These are phyloP conservation scores for Babesia ovis DNA, from an alignment of 169 alveolate species.

Conservation along the genomic window DNA sequence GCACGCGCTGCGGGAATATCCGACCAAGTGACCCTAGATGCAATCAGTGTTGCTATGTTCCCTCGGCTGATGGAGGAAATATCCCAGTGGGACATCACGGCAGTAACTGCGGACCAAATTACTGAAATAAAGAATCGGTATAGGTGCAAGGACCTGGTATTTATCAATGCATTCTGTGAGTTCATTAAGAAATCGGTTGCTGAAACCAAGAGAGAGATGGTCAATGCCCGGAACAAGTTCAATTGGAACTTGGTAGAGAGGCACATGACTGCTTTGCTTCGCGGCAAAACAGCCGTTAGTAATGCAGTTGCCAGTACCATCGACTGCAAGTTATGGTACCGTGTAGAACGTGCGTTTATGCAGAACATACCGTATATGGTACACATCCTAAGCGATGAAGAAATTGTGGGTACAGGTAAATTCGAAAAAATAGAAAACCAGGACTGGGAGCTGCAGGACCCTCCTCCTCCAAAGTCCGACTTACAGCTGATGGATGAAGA, in stretches of 20 bases:
- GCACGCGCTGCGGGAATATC: constrained; percentile 17
- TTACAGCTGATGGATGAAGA: constrained; percentile 10
- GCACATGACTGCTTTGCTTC: constrained; percentile 12
- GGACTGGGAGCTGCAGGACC: constrained; percentile 62
- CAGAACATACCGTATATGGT: constrained; percentile 10
- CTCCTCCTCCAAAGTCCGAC: constrained; percentile 10
- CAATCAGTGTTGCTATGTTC: constrained; percentile 37
- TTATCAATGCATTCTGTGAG: constrained; percentile 47
- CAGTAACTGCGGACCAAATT: constrained; percentile 25
- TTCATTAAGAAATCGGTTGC: constrained; percentile 36
- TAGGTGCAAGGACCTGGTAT: constrained; percentile 43
- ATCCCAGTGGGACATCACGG: constrained; percentile 32
- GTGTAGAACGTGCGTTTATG: constrained; percentile 43
- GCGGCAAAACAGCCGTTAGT: constrained; percentile 11
- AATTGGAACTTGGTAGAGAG: constrained; percentile 55
- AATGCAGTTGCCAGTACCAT: constrained; percentile 31
- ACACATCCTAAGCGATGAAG: constrained; percentile 4
- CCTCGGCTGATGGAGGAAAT: constrained; percentile 32
- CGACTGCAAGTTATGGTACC: constrained; percentile 51
- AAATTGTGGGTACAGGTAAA: constrained; percentile 36
- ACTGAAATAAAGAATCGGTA: constrained; percentile 27
- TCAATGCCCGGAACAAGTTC: constrained; percentile 24
- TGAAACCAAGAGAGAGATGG: constrained; percentile 22
- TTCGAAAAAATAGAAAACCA: constrained; percentile 19
- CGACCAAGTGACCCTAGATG: constrained; percentile 26